A percentile compares a stretch with the other conserved stretches of the same genome.
phyloP scores from a whole-genome alignment of 257 asterid species.

The Orobanche coerulescens region DNA sequence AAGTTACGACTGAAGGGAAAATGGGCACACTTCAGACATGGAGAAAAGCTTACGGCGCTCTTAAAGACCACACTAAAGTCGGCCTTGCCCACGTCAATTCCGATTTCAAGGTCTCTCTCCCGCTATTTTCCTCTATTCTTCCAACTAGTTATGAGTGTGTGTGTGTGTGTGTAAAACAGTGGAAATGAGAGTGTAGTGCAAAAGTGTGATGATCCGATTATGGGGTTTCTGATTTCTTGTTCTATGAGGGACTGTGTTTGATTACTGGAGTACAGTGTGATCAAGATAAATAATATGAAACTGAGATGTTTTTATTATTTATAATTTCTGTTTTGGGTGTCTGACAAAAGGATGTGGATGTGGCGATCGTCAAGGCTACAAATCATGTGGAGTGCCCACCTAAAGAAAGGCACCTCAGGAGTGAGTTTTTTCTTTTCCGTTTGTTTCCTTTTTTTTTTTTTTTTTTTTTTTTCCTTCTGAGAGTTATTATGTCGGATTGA shows the following conservation, averaged over 20 bases:
- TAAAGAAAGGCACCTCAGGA: slow-evolving; percentile 87
- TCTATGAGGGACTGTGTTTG: slow-evolving; percentile 17
- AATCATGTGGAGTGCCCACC: slow-evolving; percentile 99
- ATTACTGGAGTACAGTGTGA: slow-evolving; percentile 21
- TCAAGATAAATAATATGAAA: slow-evolving; percentile 5
- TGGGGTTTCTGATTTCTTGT: slow-evolving; percentile 16
- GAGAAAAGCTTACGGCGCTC: slow-evolving; percentile 90
- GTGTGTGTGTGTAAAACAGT: slow-evolving; percentile 17
- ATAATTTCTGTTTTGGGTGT: slow-evolving; percentile 23
- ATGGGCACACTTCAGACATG: slow-evolving; percentile 92
- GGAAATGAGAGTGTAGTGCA: slow-evolving; percentile 15
- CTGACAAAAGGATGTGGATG: slow-evolving; percentile 84
- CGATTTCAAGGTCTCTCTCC: slow-evolving; percentile 74
- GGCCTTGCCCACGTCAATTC: slow-evolving; percentile 97
- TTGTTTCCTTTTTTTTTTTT: slow-evolving; percentile 31
- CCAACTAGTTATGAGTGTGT: not conserved
- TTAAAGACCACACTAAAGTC: slow-evolving; percentile 86
- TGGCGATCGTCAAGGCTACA: slow-evolving; percentile 98
- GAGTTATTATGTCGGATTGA: not conserved
- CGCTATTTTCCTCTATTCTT: not conserved
- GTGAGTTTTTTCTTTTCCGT: slow-evolving; percentile 41
- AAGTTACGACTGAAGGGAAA: slow-evolving; percentile 14
- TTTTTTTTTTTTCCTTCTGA: too few relatives aligned
- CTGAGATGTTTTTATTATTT: slow-evolving; percentile 17
- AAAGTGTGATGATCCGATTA: slow-evolving; percentile 17